Evolutionary conservation across 352 stramenopile species (phyloP).

Genomic region (Phytophthora capsici): DNA sequence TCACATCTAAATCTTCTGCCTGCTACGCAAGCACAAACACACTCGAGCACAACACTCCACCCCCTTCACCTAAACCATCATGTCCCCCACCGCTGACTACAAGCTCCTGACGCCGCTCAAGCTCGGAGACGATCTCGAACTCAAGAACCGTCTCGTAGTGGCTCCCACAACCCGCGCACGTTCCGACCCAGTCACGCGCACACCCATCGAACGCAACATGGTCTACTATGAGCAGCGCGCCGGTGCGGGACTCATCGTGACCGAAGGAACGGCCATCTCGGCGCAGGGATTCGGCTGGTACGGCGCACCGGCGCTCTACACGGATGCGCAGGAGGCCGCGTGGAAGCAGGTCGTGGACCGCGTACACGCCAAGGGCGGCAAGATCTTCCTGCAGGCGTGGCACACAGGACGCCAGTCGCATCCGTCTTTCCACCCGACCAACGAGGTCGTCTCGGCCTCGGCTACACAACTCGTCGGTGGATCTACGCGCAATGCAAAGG

Average conservation of each 20-base stretch:
- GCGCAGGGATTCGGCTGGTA: background rate
- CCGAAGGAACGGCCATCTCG: background rate
- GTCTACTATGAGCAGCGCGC: background rate
- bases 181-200: background rate
- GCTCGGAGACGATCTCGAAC: background rate
- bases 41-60: background rate
- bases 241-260: background rate
- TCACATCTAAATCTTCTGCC: background rate
- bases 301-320: background rate
- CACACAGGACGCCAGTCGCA: background rate
- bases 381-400: conserved; percentile 3
- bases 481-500: background rate
- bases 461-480: background rate
- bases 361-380: background rate
- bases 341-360: conserved; percentile 1
- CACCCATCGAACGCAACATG: background rate
- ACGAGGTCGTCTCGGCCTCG: background rate
- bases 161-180: background rate
- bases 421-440: background rate
- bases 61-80: background rate
- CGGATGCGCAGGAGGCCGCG: background rate
- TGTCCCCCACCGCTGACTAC: background rate
- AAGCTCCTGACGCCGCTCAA: background rate
- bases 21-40: background rate
- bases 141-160: background rate